These are phyloP conservation scores for Schizochytrium sp. DNA, from an alignment of 108 stramenopile species.

Conservation along the genomic window DNA sequence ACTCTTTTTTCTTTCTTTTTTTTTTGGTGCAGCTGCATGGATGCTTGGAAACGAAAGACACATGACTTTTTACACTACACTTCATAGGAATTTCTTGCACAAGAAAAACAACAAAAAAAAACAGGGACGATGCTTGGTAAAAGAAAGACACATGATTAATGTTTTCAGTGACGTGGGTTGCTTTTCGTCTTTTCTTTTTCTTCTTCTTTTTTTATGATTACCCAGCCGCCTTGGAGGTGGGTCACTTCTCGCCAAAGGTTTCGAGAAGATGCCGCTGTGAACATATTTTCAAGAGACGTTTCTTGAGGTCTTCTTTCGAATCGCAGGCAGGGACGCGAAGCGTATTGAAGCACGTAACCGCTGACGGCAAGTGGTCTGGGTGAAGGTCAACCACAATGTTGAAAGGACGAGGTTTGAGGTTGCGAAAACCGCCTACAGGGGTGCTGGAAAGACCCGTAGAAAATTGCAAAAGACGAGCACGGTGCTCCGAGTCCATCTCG, in stretches of 20 bases:
- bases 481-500: slow-evolving; percentile 7
- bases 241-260: slow-evolving; percentile 17
- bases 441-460: not conserved
- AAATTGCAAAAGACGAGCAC: not conserved
- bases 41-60: too few species aligned
- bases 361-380: not conserved
- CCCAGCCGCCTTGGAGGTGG: too few species aligned
- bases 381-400: not conserved
- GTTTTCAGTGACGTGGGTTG: too few species aligned
- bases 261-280: not conserved
- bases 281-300: not conserved
- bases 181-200: too few species aligned
- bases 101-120: too few species aligned
- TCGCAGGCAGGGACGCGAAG: not conserved
- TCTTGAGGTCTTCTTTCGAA: not conserved
- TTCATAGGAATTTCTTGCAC: too few species aligned
- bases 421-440: slow-evolving; percentile 1
- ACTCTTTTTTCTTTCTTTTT: too few species aligned
- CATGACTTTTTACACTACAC: too few species aligned
- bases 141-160: too few species aligned
- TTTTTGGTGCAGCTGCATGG: too few species aligned
- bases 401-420: not conserved
- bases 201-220: too few species aligned
- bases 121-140: too few species aligned
- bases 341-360: slow-evolving; percentile 1